A percentile compares a stretch with the other conserved stretches of the same genome.
Evolutionary conservation across 495 filamentous ascomycete species (phyloP).

Genomic region (Penicillium fimorum): DNA sequence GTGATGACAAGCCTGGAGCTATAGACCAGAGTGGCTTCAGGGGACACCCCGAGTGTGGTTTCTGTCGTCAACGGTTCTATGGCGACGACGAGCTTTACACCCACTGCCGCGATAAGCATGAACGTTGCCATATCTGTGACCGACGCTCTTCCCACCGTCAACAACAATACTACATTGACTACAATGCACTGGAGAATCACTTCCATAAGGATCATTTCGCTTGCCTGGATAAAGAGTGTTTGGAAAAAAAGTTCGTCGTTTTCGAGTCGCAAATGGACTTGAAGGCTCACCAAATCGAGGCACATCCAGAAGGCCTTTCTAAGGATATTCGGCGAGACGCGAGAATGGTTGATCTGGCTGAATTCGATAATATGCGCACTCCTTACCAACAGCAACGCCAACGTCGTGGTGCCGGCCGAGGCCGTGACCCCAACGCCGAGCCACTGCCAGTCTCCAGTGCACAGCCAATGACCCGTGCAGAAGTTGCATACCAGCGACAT

Average conservation of each 20-base stretch:
- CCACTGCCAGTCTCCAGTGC: constrained; percentile 73
- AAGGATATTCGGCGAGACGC: constrained; percentile 86
- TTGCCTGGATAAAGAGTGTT: constrained; percentile 79
- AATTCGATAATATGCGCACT: constrained; percentile 69
- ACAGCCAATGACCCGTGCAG: constrained; percentile 79
- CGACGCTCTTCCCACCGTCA: constrained; percentile 63
- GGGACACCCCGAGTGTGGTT: constrained; percentile 91
- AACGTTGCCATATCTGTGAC: constrained; percentile 94
- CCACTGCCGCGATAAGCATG: constrained; percentile 89
- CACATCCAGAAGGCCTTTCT: constrained; percentile 71
- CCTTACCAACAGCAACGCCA: constrained; percentile 66
- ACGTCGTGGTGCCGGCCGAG: constrained; percentile 61
- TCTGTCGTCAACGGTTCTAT: constrained; percentile 90
- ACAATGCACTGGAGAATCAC: constrained; percentile 77
- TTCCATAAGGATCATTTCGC: constrained; percentile 85
- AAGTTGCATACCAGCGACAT: constrained; percentile 89
- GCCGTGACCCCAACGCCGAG: constrained; percentile 75
- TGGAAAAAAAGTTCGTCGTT: constrained; percentile 98
- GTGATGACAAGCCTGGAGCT: constrained; percentile 88
- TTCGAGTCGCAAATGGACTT: constrained; percentile 93
- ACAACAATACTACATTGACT: constrained; percentile 86
- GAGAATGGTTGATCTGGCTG: constrained; percentile 79
- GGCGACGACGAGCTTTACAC: constrained; percentile 91
- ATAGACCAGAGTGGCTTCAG: constrained; percentile 93
- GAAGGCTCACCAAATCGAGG: constrained; percentile 79